Evolutionary conservation across 108 stramenopile species (phyloP).

Genomic region (Nitzschia sp.): DNA sequence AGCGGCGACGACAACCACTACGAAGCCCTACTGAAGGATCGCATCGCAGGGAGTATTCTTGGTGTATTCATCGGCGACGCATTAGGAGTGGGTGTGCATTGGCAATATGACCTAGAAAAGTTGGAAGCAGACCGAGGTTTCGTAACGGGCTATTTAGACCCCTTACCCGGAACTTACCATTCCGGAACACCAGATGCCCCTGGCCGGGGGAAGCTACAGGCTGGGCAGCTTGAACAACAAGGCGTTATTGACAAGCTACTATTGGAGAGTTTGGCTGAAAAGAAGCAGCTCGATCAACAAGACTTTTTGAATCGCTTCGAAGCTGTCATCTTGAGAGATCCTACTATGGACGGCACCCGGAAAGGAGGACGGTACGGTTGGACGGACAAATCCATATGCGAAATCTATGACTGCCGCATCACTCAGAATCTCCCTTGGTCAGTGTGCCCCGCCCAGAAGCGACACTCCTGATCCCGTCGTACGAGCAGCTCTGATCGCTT

Average conservation of each 20-base stretch:
- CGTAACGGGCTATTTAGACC: slow-evolving; percentile 23
- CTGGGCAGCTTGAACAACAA: slow-evolving; percentile 21
- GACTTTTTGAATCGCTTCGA: slow-evolving; percentile 21
- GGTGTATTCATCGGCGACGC: slow-evolving; percentile 25
- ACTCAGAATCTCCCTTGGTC: slow-evolving; percentile 8
- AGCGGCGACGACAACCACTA: too few species aligned
- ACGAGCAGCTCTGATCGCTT: slow-evolving; percentile 11
- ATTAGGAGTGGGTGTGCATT: slow-evolving; percentile 20
- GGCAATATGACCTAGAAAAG: slow-evolving; percentile 22
- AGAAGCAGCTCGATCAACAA: slow-evolving; percentile 12
- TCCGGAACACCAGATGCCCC: slow-evolving; percentile 22
- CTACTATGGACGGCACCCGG: slow-evolving; percentile 23
- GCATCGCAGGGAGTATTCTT: slow-evolving; percentile 14
- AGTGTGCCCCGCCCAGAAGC: slow-evolving; percentile 17
- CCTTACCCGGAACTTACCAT: slow-evolving; percentile 19
- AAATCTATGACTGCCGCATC: slow-evolving; percentile 15
- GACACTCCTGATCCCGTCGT: slow-evolving; percentile 25
- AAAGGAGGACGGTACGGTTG: slow-evolving; percentile 20
- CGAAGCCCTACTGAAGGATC: slow-evolving; percentile 10
- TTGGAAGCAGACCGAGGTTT: slow-evolving; percentile 20
- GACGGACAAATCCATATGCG: slow-evolving; percentile 20
- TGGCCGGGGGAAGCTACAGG: slow-evolving; percentile 5
- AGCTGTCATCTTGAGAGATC: slow-evolving; percentile 12
- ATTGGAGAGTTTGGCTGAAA: slow-evolving; percentile 19
- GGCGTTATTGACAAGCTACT: slow-evolving; percentile 22